Conservation (phyloP, 1,284 basidiomycete genomes). For the Phenoliferia sp. region DNA sequence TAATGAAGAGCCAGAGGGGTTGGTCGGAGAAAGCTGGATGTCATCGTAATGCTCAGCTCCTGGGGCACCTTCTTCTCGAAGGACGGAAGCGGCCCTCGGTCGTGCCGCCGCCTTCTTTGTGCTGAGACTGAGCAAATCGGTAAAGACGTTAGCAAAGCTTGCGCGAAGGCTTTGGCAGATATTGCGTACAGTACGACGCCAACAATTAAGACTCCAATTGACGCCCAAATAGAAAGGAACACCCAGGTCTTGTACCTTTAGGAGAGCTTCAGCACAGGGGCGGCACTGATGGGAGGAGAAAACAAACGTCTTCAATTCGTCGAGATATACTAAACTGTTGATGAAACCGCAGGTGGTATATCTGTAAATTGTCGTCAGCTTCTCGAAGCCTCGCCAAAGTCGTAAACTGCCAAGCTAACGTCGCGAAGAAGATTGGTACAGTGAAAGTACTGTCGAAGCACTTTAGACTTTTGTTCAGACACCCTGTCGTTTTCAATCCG, state of each 20-base stretch:
- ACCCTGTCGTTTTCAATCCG: background rate
- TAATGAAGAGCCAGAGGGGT: background rate
- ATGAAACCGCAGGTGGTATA: constrained; percentile 50
- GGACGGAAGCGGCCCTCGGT: constrained; percentile 7
- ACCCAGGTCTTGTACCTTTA: constrained; percentile 73
- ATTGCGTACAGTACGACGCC: constrained; percentile 87
- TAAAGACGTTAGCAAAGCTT: background rate
- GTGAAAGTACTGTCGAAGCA: constrained; percentile 57
- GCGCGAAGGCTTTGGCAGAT: no score
- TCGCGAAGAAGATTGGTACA: constrained; percentile 51
- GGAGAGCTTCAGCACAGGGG: background rate
- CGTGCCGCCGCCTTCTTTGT: constrained; percentile 10
- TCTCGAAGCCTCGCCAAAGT: constrained; percentile 1
- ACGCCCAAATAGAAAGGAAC: constrained; percentile 69
- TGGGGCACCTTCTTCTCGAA: background rate
- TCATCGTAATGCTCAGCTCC: constrained; percentile 15
- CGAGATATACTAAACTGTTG: constrained; percentile 53
- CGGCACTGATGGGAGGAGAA: constrained; percentile 54
- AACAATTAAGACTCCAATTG: constrained; percentile 73
- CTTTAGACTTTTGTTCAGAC: constrained; percentile 25
- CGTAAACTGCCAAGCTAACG: constrained; percentile 40
- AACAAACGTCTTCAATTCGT: constrained; percentile 21
- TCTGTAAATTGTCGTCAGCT: constrained; percentile 42
- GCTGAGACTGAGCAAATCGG: background rate
- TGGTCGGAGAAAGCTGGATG: background rate